A percentile compares a stretch with the other conserved stretches of the same genome.
Conservation (phyloP, 768 basidiomycete genomes). For the Hemileccinum impolitum region DNA sequence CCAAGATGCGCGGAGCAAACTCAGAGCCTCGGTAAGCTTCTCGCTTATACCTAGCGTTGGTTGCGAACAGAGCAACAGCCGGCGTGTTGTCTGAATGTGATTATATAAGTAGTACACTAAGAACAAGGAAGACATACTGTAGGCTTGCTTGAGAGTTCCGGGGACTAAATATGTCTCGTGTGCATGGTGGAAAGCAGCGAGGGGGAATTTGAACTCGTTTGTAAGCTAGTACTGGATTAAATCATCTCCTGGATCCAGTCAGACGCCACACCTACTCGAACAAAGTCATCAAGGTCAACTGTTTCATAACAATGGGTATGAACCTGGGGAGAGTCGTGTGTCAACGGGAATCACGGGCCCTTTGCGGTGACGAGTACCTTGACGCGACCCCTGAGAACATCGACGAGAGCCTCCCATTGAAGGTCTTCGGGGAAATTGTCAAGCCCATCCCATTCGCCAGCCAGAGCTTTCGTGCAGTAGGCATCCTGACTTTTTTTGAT, state of each 20-base stretch:
- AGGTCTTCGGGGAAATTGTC: constrained; percentile 65
- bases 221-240: constrained; percentile 51
- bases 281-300: constrained; percentile 67
- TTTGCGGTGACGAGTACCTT: constrained; percentile 40
- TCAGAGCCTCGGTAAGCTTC: constrained; percentile 65
- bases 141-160: constrained; percentile 71
- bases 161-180: constrained; percentile 91
- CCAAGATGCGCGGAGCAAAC: constrained; percentile 58
- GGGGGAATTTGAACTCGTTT: constrained; percentile 85
- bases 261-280: constrained; percentile 47
- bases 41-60: constrained; percentile 63
- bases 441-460: constrained; percentile 38
- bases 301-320: constrained; percentile 48
- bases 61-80: constrained; percentile 77
- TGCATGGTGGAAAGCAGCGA: constrained; percentile 84
- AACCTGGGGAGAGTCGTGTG: constrained; percentile 15
- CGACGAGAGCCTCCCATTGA: constrained; percentile 75
- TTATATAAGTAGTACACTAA: not conserved
- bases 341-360: not conserved
- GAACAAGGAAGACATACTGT: constrained; percentile 23
- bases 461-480: constrained; percentile 45
- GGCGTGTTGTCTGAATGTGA: constrained; percentile 48
- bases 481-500: constrained; percentile 54
- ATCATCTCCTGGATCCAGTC: not conserved
- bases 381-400: constrained; percentile 82